Evolutionary conservation across 2,329 filamentous ascomycete genomes (phyloP), one percentile per base, ranked within the genome.

Genomic region (Whalleya microplaca): DNA sequence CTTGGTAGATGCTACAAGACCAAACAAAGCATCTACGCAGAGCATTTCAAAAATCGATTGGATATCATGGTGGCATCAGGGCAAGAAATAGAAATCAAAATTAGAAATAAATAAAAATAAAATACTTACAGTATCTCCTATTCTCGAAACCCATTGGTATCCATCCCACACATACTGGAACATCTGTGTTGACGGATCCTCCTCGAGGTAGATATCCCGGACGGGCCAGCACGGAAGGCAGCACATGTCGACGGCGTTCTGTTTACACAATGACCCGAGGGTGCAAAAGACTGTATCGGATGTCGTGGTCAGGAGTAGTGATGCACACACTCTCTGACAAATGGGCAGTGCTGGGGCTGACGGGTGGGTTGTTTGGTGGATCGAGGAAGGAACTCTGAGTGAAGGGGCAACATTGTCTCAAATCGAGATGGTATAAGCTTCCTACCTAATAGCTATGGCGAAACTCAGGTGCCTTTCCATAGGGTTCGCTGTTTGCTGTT

Each of bases 171-270:
- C 63, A 37, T 69, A 72, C 32, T 65, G 68, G 55, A 65, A 63
- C 43, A 61, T 49, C 40, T 60, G 50, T 20, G 21, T 29, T 16
- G 55, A 48, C 3, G 57, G 54, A 56, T 79, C 75, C 29, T 78
- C 76, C 57, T 83, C 79, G 58, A 77, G 67, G 68, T 79, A 74
- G 69, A 81, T 57, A 68, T 81, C 79, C 68, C 72, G 69, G 45
- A 77, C 78, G 0, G 80, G 76, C 69, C 82, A 83, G 65, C 79
- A 82, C 4, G 78, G 76, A n/a, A 83, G 72, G 51, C 58, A 64
- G 64, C 82, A 85, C 81, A 84, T 84, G 6, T 47, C 71, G 64
- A 29, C 19, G 45, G 19, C 41, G 43, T 40, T 16, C 21, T 52
- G 45, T 20, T 32, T 41, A 41, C 14, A 8, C 32, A 37, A 37